These are phyloP conservation scores for Fusarium nygamai DNA, from an alignment of 2,329 filamentous ascomycete species.

Conservation along the genomic window DNA sequence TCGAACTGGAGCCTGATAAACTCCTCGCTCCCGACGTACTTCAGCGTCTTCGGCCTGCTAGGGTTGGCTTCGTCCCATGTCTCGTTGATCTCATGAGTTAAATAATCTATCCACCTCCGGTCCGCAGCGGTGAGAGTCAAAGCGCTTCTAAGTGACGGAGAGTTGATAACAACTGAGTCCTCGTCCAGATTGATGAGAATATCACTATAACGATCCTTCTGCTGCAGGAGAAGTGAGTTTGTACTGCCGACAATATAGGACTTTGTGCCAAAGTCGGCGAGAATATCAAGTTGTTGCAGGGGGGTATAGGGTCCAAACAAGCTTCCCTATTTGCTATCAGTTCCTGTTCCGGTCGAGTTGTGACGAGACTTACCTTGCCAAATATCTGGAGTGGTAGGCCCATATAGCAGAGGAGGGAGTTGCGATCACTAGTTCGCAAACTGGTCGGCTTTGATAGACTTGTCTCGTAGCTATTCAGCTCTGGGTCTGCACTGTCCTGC, in stretches of 20 bases:
- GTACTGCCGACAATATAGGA: slow-evolving; percentile 98
- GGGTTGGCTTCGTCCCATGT: slow-evolving; percentile 97
- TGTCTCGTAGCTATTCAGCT: slow-evolving; percentile 84
- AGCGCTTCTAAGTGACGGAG: slow-evolving; percentile 78
- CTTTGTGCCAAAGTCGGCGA: slow-evolving; percentile 93
- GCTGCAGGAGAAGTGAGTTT: slow-evolving; percentile 91
- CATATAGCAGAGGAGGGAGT: slow-evolving; percentile 92
- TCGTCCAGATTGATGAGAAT: slow-evolving; percentile 97
- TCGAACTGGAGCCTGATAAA: slow-evolving; percentile 98
- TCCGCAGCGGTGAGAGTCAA: slow-evolving; percentile 86
- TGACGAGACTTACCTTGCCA: slow-evolving; percentile 71
- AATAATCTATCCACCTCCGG: slow-evolving; percentile 93
- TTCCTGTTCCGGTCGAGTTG: neutral
- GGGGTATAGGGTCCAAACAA: slow-evolving; percentile 97
- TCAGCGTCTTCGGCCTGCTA: slow-evolving; percentile 88
- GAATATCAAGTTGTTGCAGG: slow-evolving; percentile 90
- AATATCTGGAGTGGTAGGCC: slow-evolving; percentile 95
- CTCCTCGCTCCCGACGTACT: slow-evolving; percentile 94
- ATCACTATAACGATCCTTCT: slow-evolving; percentile 95
- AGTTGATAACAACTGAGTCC: slow-evolving; percentile 83
- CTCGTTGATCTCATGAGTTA: slow-evolving; percentile 92
- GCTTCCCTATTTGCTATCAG: slow-evolving; percentile 70
- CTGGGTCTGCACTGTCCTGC: slow-evolving; percentile 96
- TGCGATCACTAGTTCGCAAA: slow-evolving; percentile 89
- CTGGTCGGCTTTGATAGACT: slow-evolving; percentile 81